Evolutionary conservation across 305 asterid genomes (phyloP), one percentile per base, ranked within the genome.

Genomic region (Fraxinus nigra): DNA sequence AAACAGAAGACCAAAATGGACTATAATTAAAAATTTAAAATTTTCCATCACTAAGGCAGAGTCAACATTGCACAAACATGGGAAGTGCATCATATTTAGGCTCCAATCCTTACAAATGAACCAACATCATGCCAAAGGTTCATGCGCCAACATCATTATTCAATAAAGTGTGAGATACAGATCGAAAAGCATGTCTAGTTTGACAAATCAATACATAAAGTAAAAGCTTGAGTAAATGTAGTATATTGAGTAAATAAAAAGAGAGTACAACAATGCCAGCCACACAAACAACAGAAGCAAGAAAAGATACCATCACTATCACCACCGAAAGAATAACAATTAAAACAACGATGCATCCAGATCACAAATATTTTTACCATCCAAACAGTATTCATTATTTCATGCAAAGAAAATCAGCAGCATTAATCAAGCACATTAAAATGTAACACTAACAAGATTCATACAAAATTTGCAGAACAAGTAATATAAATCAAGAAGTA

Each of bases 401-500:
- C 3, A 54, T 8, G 24, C 54, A 43, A 43, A 51, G 72, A 63
- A 46, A 35, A 34, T 54, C 33, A 67, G 81, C 32, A 69, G 46
- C 37, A 30, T 54, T 20, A 46, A 30, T 63, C 28, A 35, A 82
- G 59, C 35, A 79, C 67, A 32, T 67, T 32, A 43, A 32, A 18
- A 75, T 35, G 79, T n/a, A 69, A 75, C 24, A 30, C 14, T 22
- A 24, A n/a, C 43, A 56, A 11, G n/a, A 72, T 67, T 20, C 51
- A 54, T 48, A 79, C 37, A 65, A 20, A 56, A 38, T 11, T 61
- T 61, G 26, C 48, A 86, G 18, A 79, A 76, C 24, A 37, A 75
- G 76, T 73, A 63, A 18, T 35, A 4, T 18, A 65, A 74, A 87
- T 38, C 32, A 8, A 40, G 32, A n/a, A 78, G 30, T 51, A 11